These are phyloP conservation scores for Ogataea degrootiae DNA, from an alignment of 805 yeast genomes.

Conservation along the genomic window DNA sequence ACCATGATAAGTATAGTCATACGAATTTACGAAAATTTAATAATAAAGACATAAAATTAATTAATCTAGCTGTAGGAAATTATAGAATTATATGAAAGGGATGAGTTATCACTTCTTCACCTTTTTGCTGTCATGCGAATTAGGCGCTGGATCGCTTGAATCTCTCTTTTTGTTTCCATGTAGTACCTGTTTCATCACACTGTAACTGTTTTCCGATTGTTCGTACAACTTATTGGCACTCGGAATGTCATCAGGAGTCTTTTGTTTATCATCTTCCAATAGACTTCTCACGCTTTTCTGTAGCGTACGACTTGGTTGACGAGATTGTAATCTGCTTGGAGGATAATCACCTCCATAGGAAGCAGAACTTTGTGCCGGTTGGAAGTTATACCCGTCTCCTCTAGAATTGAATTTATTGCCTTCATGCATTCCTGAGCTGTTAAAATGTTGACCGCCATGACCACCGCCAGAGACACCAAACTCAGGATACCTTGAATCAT, in stretches of 20 bases:
- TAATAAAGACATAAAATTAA: background rate
- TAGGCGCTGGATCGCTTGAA: constrained; percentile 1
- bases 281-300: background rate
- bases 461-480: background rate
- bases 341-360: background rate
- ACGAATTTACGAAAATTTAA: background rate
- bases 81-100: background rate
- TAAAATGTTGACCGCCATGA: background rate
- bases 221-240: constrained; percentile 8
- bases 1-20: background rate
- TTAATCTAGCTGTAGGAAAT: background rate
- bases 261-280: too few species aligned
- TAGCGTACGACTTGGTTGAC: background rate
- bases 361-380: too few species aligned
- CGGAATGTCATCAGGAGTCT: background rate
- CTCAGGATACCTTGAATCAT: constrained; percentile 4
- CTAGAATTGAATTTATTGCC: background rate
- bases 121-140: constrained; percentile 5
- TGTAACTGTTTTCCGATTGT: constrained; percentile 13
- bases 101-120: constrained; percentile 3
- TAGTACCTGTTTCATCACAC: constrained; percentile 14
- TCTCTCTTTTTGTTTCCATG: constrained; percentile 13
- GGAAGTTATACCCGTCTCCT: background rate
- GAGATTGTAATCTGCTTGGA: constrained; percentile 10
- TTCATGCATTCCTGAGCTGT: background rate